Evolutionary conservation across 2,329 filamentous ascomycete genomes (phyloP), one percentile per base, ranked within the genome.

Genomic region (Chrysoporthe cubensis): DNA sequence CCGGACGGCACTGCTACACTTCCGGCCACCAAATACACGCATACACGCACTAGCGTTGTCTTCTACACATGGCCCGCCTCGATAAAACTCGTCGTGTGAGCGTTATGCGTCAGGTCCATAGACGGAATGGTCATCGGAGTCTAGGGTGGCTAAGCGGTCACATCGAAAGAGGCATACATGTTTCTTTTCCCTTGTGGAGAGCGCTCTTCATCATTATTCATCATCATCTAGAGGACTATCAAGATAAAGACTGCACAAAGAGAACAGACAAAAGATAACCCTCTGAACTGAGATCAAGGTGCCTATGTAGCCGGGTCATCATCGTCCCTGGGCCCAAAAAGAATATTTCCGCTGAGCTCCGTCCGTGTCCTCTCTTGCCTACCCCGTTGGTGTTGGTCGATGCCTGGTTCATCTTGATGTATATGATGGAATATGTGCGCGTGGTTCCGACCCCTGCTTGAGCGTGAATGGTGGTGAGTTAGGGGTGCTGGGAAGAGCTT

Each of bases 321-420:
- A 57, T 57, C 54, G 9, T 57, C 34, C 26, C 32, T 21, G 18
- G 11, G 50, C 32, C 50, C 3, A 32, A 26, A 32, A 21, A 14
- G 50, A 26, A 26, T 26, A 26, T 26, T 54, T 54, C 50, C 11
- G 21, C 11, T 4, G 8, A 9, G 34, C 32, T 57, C 34, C 34
- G 54, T n/a, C 26, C 26, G 26, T 57, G 16, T 26, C 54, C 34
- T 34, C 52, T 37, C 16, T 40, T 40, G 54, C 34, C 34, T 57
- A 34, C 32, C 18, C 14, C 14, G 7, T 37, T 40, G 32, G 32
- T 57, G 32, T 57, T 40, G 34, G 18, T 57, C 54, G 54, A 57
- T 57, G 54, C 5, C 54, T 57, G 54, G 54, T n/a, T 57, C 34
- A 57, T 57, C 54, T 57, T 21, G 16, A 4, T 57, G 37, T 57